Conservation (phyloP, 2,329 filamentous ascomycete species). For the Colletotrichum nymphaeae region DNA sequence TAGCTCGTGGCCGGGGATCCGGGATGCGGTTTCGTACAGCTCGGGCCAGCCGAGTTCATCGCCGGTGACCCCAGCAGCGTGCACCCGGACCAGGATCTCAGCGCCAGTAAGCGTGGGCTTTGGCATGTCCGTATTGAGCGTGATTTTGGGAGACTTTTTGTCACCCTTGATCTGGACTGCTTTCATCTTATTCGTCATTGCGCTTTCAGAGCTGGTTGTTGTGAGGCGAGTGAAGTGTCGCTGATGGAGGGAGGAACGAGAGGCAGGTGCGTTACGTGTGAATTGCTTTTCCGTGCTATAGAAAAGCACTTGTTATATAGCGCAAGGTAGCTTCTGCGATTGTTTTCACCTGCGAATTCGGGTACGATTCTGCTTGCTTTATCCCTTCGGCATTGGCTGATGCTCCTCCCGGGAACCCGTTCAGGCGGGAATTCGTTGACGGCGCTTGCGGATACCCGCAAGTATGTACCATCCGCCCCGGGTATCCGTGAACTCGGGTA, state of each 20-base stretch:
- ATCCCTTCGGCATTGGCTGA: neutral
- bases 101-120: no score
- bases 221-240: no score
- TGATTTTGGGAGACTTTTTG: conserved; percentile 36
- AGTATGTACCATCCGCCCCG: neutral
- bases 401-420: neutral
- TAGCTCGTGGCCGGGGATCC: conserved; percentile 50
- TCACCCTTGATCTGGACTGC: neutral
- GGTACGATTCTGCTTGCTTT: neutral
- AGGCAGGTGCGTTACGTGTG: neutral
- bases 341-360: no score
- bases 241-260: no score
- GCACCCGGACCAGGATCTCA: conserved; percentile 45
- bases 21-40: conserved; percentile 41
- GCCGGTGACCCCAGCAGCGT: conserved; percentile 48
- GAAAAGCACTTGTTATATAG: no score
- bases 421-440: neutral
- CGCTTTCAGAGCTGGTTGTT: neutral
- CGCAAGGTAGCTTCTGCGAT: no score
- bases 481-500: neutral
- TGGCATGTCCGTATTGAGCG: conserved; percentile 31
- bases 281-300: neutral
- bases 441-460: neutral
- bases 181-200: neutral
- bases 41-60: conserved; percentile 49